These are phyloP conservation scores for Cerrena zonata DNA, from an alignment of 1,284 basidiomycete species.

Conservation along the genomic window DNA sequence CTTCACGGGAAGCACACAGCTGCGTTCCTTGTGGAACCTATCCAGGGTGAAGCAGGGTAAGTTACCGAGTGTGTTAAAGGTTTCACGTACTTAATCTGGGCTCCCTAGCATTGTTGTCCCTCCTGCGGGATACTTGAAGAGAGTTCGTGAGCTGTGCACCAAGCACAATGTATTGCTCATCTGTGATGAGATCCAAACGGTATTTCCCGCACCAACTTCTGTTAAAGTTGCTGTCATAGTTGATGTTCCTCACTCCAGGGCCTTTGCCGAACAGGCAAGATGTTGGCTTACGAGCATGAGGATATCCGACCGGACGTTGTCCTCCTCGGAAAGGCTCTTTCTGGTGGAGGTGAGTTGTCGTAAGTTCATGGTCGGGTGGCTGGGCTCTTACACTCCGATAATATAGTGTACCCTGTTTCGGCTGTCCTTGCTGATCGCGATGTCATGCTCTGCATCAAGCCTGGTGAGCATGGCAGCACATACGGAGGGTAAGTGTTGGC, in stretches of 20 bases:
- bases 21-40: slow-evolving; percentile 94
- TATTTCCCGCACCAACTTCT: slow-evolving; percentile 13
- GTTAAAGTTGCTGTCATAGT: slow-evolving; percentile 2
- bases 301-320: slow-evolving; percentile 87
- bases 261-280: slow-evolving; percentile 77
- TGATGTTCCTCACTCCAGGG: slow-evolving; percentile 48
- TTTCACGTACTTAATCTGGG: background rate
- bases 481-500: slow-evolving; percentile 70
- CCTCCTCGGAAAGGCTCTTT: slow-evolving; percentile 92
- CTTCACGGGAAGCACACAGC: slow-evolving; percentile 81
- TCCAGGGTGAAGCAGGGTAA: slow-evolving; percentile 96
- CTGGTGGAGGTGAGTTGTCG: slow-evolving; percentile 69
- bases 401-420: slow-evolving; percentile 87
- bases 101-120: slow-evolving; percentile 80
- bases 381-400: background rate
- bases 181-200: slow-evolving; percentile 97
- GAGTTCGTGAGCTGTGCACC: slow-evolving; percentile 81
- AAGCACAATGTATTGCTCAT: slow-evolving; percentile 93
- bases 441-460: slow-evolving; percentile 90
- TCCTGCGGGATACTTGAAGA: slow-evolving; percentile 79
- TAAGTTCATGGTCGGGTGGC: background rate
- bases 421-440: slow-evolving; percentile 86
- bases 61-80: slow-evolving; percentile 26
- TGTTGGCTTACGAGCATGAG: slow-evolving; percentile 88
- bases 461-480: slow-evolving; percentile 98